Conservation (phyloP, 441 rosid species). For the Populus hybrid region DNA sequence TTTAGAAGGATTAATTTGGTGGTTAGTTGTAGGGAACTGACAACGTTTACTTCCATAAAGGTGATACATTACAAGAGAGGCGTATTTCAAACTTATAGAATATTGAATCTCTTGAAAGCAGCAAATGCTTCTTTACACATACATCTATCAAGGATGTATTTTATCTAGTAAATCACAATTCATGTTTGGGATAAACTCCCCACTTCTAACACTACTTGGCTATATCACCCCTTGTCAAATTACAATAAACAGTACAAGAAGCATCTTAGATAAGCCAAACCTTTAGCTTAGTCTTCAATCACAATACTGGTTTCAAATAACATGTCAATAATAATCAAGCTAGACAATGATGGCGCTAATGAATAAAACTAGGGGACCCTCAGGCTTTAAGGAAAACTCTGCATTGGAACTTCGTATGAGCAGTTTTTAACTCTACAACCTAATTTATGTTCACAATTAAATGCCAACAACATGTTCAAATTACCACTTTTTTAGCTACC, state of each 20-base stretch:
- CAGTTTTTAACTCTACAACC: not conserved
- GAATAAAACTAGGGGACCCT: not conserved
- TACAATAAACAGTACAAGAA: too few relatives aligned
- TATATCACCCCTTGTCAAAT: not conserved
- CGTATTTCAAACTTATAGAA: not conserved
- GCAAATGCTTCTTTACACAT: not conserved
- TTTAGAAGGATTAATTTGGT: not conserved
- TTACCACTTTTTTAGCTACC: not conserved
- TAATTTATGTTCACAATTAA: not conserved
- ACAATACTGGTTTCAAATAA: too few relatives aligned
- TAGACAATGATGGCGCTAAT: not conserved
- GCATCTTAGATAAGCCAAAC: not conserved
- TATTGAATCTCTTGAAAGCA: not conserved
- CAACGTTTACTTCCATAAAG: not conserved
- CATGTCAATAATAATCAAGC: too few relatives aligned
- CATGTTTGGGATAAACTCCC: not conserved
- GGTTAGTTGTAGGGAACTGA: not conserved
- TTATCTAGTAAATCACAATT: not conserved
- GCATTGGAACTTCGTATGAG: not conserved
- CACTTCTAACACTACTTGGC: not conserved
- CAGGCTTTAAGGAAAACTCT: not conserved
- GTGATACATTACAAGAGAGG: not conserved
- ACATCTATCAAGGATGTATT: too few relatives aligned
- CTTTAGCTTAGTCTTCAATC: too few relatives aligned
- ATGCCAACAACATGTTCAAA: not conserved